Base-by-base conservation (phyloP, 2,329 filamentous ascomycete genomes). In the Phialophora chinensis region DNA sequence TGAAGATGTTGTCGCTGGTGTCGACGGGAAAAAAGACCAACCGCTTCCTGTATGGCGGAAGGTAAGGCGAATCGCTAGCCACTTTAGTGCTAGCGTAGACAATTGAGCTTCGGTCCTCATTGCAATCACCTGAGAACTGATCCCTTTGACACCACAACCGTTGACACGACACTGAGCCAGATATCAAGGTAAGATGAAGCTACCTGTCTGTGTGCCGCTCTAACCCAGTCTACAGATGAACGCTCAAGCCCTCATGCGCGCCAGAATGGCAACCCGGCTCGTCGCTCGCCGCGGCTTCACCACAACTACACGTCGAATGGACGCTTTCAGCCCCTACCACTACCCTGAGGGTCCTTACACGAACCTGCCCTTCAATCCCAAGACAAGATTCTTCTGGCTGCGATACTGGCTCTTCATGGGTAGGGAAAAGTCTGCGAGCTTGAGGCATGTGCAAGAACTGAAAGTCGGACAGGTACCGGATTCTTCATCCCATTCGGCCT, bases 281-380 rank as follows among this genome's bases (percentile, higher is more conserved):
- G 85, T 93, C 83, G 87, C 90, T 86, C 92, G 93, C 85, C 93
- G 95, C 82, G 92, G 90, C 84, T 97, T 99, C 90, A 90, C 93
- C 82, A 88, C 92, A 77, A 96, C 94, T 79, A 91, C 92, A 77
- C 83, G 90, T 79, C 65, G 59, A 50, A 60, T 66, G 20, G 92
- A 91, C 75, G 25, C 44, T 17, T 61, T 61, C 59, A 96, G 92
- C 79, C 93, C 93, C 72, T 97, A 96, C 90, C 95, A 99, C 87
- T 99, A 99, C 86, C 90, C 94, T 75, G 94, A 98, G 85, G 95
- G 94, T 72, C 91, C 94, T 77, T 91, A 92, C 82, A 90, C 87
- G 85, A 98, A 97, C 87, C 83, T 99, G 73, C 95, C 95, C 73
- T 99, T 99, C 89, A 96, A 99, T 87, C 91, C 95, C 73, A 86